phyloP scores from a whole-genome alignment of 2,329 filamentous ascomycete species.

The Pseudocercospora ulei region DNA sequence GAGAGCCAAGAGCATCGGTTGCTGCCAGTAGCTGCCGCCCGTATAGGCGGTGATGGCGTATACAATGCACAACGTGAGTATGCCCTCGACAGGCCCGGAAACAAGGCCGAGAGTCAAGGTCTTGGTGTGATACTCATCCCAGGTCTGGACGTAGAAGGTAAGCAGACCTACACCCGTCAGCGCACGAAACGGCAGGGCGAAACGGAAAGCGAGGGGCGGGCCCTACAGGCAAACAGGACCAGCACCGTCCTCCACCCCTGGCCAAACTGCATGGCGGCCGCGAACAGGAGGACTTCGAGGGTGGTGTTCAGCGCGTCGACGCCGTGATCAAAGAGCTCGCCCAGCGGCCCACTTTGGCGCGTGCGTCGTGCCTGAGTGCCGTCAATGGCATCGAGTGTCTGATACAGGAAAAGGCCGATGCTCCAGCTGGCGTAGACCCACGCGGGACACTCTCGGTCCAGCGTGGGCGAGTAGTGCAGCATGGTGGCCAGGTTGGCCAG shows the following conservation, averaged over 20 bases:
- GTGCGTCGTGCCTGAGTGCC: slow-evolving; percentile 89
- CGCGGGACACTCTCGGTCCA: slow-evolving; percentile 82
- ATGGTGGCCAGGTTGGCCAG: slow-evolving; percentile 81
- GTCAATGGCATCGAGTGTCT: slow-evolving; percentile 97
- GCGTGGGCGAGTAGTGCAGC: slow-evolving; percentile 88
- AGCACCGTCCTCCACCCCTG: slow-evolving; percentile 83
- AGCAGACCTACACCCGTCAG: slow-evolving; percentile 44
- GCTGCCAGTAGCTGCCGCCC: slow-evolving; percentile 88
- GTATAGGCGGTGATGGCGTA: slow-evolving; percentile 75
- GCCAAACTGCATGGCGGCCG: slow-evolving; percentile 82
- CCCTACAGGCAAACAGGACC: slow-evolving; percentile 68
- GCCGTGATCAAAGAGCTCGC: slow-evolving; percentile 94
- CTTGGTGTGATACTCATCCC: slow-evolving; percentile 98
- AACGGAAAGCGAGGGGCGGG: slow-evolving; percentile 46
- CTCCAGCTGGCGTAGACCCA: slow-evolving; percentile 97
- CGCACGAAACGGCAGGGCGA: not conserved
- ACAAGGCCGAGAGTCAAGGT: slow-evolving; percentile 84
- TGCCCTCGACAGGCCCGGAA: slow-evolving; percentile 89
- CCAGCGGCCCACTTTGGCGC: slow-evolving; percentile 80
- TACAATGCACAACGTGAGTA: slow-evolving; percentile 70
- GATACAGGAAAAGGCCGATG: slow-evolving; percentile 82
- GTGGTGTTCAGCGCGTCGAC: slow-evolving; percentile 94
- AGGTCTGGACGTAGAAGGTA: slow-evolving; percentile 98
- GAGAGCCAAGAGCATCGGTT: slow-evolving; percentile 62
- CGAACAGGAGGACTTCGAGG: slow-evolving; percentile 87